phyloP scores from a whole-genome alignment of 805 yeast genomes.

The Yarrowia porcina region DNA sequence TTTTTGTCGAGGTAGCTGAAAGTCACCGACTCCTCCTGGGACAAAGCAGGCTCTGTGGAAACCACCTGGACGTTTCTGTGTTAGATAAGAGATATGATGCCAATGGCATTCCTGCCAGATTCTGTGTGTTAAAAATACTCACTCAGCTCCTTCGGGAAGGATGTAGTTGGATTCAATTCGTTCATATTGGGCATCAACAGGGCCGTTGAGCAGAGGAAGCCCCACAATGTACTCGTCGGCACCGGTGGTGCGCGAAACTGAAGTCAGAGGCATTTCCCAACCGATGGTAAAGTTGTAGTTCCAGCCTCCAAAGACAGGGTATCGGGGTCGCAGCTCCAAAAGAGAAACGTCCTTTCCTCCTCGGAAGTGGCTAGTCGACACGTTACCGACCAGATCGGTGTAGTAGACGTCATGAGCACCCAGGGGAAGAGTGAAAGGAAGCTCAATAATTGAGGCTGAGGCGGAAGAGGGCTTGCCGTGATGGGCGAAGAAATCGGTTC shows the following conservation, averaged over 20 bases:
- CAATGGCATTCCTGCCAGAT: too few relatives aligned
- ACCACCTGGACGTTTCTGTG: conserved; percentile 18
- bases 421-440: conserved; percentile 55
- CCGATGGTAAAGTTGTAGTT: conserved; percentile 91
- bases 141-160: conserved; percentile 79
- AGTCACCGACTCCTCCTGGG: conserved; percentile 35
- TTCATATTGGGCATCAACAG: conserved; percentile 66
- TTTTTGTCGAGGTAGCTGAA: conserved; percentile 56
- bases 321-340: conserved; percentile 74
- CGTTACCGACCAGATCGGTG: conserved; percentile 90
- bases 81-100: not conserved
- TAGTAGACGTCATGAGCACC: conserved; percentile 65
- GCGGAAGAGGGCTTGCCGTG: conserved; percentile 21
- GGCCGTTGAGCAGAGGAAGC: conserved; percentile 72
- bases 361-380: conserved; percentile 61
- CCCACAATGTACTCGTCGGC: conserved; percentile 53
- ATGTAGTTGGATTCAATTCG: conserved; percentile 57
- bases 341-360: conserved; percentile 35
- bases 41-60: conserved; percentile 48
- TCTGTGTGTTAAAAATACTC: not conserved
- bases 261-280: conserved; percentile 66
- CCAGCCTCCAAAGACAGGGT: conserved; percentile 97
- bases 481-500: conserved; percentile 67
- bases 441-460: conserved; percentile 51
- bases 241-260: conserved; percentile 49